Percentiles rank a stretch among this genome's conserved stretches.
Evolutionary conservation across 495 filamentous ascomycete species (phyloP).

Genomic region (Lepraria neglecta): DNA sequence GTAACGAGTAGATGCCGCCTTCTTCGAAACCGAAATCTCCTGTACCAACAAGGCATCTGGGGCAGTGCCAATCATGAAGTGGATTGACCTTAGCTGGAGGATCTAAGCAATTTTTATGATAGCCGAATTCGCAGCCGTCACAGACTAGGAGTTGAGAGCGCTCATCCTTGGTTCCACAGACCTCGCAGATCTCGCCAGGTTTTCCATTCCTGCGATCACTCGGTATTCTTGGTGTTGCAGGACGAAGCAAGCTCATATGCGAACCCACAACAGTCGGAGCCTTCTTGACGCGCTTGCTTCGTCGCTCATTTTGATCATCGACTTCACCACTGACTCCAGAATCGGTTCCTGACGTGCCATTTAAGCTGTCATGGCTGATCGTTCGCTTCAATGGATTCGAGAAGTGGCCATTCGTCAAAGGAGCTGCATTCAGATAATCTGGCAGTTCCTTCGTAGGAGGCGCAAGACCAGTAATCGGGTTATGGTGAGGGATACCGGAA

Average conservation of each 20-base stretch:
- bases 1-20: constrained; percentile 89
- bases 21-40: constrained; percentile 98
- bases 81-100: constrained; percentile 72
- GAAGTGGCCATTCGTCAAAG: constrained; percentile 50
- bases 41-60: constrained; percentile 89
- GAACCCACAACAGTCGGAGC: constrained; percentile 88
- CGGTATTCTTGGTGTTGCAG: constrained; percentile 63
- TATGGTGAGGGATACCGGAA: constrained; percentile 40
- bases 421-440: constrained; percentile 51
- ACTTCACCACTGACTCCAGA: constrained; percentile 54
- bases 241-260: constrained; percentile 90
- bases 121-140: constrained; percentile 86
- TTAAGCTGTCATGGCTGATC: constrained; percentile 64
- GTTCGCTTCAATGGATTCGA: constrained; percentile 70
- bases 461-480: constrained; percentile 22
- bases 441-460: constrained; percentile 52
- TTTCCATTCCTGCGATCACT: constrained; percentile 59
- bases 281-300: constrained; percentile 92
- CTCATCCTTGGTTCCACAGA: constrained; percentile 80
- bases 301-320: constrained; percentile 66
- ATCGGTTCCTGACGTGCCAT: constrained; percentile 51
- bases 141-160: constrained; percentile 65
- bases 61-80: constrained; percentile 93
- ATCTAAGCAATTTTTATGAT: constrained; percentile 84
- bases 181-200: constrained; percentile 84